A percentile compares a stretch with the other conserved stretches of the same genome.
phyloP scores from a whole-genome alignment of 2,329 filamentous ascomycete species.

The Myriangium duriaei region DNA sequence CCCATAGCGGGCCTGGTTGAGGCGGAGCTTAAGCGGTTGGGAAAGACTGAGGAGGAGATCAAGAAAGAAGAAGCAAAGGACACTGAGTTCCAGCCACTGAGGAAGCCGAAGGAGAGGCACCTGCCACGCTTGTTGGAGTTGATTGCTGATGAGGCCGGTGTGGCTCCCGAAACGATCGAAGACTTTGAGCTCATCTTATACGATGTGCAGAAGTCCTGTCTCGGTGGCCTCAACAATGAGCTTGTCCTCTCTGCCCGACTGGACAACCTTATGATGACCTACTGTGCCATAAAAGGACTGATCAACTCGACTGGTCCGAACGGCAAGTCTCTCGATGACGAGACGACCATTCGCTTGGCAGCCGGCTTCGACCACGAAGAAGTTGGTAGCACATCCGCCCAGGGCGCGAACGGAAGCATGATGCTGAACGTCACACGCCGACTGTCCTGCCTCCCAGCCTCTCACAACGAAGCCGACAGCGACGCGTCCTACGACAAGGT shows the following conservation, averaged over 20 bases:
- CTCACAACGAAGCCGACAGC: conserved; percentile 40
- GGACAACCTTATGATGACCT: conserved; percentile 94
- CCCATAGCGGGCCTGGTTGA: conserved; percentile 81
- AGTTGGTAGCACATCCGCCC: conserved; percentile 82
- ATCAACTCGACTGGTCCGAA: conserved; percentile 57
- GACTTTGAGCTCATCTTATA: conserved; percentile 98
- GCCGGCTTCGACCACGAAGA: conserved; percentile 97
- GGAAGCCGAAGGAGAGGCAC: conserved; percentile 67
- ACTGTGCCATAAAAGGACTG: conserved; percentile 75
- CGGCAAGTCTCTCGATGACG: conserved; percentile 50
- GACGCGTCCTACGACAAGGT: conserved; percentile 54
- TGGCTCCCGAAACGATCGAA: conserved; percentile 57
- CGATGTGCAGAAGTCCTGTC: conserved; percentile 80
- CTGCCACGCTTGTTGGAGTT: conserved; percentile 78
- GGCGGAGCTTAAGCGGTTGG: conserved; percentile 73
- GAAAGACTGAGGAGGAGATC: conserved; percentile 38
- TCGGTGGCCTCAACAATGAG: conserved; percentile 85
- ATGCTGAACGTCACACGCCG: conserved; percentile 78
- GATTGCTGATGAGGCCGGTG: conserved; percentile 66
- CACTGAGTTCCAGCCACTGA: conserved; percentile 56
- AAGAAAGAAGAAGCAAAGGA: conserved; percentile 29
- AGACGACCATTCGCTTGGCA: conserved; percentile 76
- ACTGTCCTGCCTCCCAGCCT: conserved; percentile 60
- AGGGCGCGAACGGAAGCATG: conserved; percentile 86
- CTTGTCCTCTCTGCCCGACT: conserved; percentile 92